These are phyloP conservation scores for Cladobotryum mycophilum DNA, from an alignment of 2,329 filamentous ascomycete genomes.

Conservation along the genomic window DNA sequence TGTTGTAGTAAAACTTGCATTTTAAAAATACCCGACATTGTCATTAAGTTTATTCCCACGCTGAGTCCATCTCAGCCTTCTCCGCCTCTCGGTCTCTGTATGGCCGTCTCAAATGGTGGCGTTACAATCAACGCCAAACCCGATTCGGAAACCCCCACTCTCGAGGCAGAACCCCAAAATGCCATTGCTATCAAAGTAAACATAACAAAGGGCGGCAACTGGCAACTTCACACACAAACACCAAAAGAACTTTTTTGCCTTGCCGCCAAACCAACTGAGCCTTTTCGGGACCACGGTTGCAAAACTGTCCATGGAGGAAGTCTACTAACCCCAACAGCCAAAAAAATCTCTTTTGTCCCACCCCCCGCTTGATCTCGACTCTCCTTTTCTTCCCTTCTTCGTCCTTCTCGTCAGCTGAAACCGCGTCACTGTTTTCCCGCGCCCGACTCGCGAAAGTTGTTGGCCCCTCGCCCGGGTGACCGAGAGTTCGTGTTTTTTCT, in stretches of 20 bases:
- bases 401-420: not conserved
- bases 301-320: not conserved
- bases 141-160: not conserved
- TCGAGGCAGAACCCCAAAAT: not conserved
- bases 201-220: constrained; percentile 8
- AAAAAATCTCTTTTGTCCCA: not conserved
- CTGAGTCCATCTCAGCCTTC: not conserved
- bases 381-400: not conserved
- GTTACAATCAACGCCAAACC: constrained; percentile 4
- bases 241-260: not conserved
- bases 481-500: constrained; percentile 4
- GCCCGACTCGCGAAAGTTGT: constrained; percentile 7
- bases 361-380: not conserved
- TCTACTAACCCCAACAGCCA: constrained; percentile 1
- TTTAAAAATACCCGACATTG: too few relatives aligned
- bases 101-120: not conserved
- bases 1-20: not conserved
- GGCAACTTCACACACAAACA: constrained; percentile 1
- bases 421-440: constrained; percentile 11
- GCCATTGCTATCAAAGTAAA: constrained; percentile 9
- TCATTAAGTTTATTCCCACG: not conserved
- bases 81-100: not conserved
- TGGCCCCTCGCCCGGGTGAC: constrained; percentile 10
- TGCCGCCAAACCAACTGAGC: constrained; percentile 5
- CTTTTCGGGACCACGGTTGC: not conserved